phyloP scores from a whole-genome alignment of 164 flowering plant species.

The Annona squamosa region DNA sequence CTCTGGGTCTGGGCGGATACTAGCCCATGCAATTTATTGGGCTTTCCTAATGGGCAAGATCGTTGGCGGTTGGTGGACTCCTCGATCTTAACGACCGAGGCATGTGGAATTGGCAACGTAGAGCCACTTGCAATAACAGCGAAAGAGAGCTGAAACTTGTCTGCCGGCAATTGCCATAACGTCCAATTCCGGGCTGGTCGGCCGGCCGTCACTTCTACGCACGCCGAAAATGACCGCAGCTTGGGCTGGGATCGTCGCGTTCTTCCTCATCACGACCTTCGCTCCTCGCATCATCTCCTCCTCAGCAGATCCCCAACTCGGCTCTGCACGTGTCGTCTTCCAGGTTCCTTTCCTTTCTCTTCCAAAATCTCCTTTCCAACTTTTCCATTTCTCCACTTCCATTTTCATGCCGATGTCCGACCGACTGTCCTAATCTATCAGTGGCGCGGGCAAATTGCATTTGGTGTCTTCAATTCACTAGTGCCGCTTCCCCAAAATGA shows the following conservation, averaged over 20 bases:
- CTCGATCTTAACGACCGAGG: no score
- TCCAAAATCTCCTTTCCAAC: background rate
- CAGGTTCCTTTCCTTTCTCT: conserved; percentile 35
- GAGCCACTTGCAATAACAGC: background rate
- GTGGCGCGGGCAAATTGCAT: no score
- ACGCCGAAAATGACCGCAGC: background rate
- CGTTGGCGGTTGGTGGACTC: no score
- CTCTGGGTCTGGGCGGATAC: no score
- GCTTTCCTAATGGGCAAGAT: no score
- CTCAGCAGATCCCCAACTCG: conserved; percentile 39
- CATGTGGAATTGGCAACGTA: no score
- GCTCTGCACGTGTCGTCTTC: conserved; percentile 73
- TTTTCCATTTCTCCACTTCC: background rate
- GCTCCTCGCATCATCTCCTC: conserved; percentile 4
- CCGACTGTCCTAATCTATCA: background rate
- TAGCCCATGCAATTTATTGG: no score
- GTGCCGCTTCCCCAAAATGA: no score
- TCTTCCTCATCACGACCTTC: conserved; percentile 9
- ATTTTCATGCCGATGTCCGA: background rate
- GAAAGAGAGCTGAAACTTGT: background rate
- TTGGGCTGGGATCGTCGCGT: conserved; percentile 12
- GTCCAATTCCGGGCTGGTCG: no score
- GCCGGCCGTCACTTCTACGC: no score
- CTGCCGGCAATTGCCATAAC: no score
- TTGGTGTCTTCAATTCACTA: no score